Evolutionary conservation across 805 yeast species (phyloP).

Genomic region (Lipomyces spencermartinsiae): DNA sequence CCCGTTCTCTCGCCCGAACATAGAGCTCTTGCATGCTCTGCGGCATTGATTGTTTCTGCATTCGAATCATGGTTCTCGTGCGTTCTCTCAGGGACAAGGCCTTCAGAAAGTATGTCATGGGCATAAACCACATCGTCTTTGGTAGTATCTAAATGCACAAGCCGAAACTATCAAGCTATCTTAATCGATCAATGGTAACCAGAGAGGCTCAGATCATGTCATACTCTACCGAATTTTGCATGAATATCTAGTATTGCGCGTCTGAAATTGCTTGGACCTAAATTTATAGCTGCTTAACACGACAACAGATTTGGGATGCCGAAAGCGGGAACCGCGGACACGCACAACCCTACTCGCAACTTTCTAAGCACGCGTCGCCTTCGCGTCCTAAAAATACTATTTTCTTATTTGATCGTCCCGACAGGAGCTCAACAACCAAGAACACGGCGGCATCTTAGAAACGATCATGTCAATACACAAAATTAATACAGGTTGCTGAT

Average conservation of each 20-base stretch:
- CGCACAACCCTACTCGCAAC: too few species aligned
- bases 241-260: background rate
- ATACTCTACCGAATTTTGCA: background rate
- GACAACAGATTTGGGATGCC: too few species aligned
- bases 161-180: background rate
- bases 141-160: background rate
- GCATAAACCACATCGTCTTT: slow-evolving; percentile 12
- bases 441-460: too few species aligned
- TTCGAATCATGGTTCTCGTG: background rate
- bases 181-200: background rate
- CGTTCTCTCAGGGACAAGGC: background rate
- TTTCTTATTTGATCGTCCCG: too few species aligned
- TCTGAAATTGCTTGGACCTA: background rate
- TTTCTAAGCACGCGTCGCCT: too few species aligned
- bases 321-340: too few species aligned
- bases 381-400: too few species aligned
- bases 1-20: background rate
- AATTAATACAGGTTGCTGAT: too few species aligned
- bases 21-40: slow-evolving; percentile 2
- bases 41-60: background rate
- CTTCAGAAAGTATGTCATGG: slow-evolving; percentile 11
- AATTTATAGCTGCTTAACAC: too few species aligned
- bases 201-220: background rate
- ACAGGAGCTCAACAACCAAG: too few species aligned
- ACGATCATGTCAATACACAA: too few species aligned